Evolutionary conservation across 441 rosid genomes (phyloP), one percentile per base, ranked within the genome.

Genomic region (Arabidopsis hybrid): DNA sequence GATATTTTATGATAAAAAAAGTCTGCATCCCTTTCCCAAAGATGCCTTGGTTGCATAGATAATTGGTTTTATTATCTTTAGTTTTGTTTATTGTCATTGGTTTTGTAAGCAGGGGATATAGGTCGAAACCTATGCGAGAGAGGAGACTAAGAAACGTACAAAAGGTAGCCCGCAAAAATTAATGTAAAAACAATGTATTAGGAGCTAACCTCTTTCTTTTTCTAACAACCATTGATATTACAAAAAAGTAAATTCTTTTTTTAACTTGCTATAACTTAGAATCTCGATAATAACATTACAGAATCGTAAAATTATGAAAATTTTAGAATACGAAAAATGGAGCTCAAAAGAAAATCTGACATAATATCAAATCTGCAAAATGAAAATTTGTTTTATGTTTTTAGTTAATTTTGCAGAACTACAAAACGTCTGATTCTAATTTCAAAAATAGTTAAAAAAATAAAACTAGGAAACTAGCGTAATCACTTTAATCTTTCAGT

Each of bases 121-220:
- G 78, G 67, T 59, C 67, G 46, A 47, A 46, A 47, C 73, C 73
- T 59, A 60, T 11, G n/a, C 31, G 10, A 18, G 14, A 60, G 38
- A 50, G 67, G 47, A 40, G 61, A 40, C 68, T 60, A 66, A 3
- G 55, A 51, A 67, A 50, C 9, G 8, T 66, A 49, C 67, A 50
- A 29, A 47, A 59, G 43, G 73, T 74, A 68, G 74, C 79, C 73
- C 79, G 31, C 79, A 67, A 75, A 61, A 61, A 1, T 38, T 36
- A n/a, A 75, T 68, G 68, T 40, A 64, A 53, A 53, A 55, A 62
- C 29, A 7, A 5, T 40, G 34, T 34, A 51, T 9, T 52, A 51
- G 69, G 2, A 47, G n/a, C 29, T 26, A 26, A 26, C 29, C 29
- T 26, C 4, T 26, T 26, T 26, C 29, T 26, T 26, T 10, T 29